Evolutionary conservation across 2,329 filamentous ascomycete genomes (phyloP).

Genomic region (Xylaria multiplex): DNA sequence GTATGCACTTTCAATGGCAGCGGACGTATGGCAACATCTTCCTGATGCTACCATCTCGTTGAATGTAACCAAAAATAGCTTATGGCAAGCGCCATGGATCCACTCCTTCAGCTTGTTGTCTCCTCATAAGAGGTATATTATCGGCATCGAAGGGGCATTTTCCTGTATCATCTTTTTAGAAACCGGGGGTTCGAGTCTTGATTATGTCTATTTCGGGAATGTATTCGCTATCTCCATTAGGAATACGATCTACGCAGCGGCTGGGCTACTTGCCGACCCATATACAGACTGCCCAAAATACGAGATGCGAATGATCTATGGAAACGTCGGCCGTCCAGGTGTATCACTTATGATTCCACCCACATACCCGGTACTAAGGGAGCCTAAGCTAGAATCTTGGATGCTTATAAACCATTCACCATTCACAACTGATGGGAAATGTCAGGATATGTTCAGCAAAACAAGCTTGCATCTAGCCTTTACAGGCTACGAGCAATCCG

Average conservation of each 20-base stretch:
- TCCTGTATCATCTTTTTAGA: constrained; percentile 16
- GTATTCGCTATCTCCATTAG: constrained; percentile 15
- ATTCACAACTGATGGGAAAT: neutral
- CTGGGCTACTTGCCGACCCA: constrained; percentile 14
- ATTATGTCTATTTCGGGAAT: no score
- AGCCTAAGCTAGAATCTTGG: constrained; percentile 15
- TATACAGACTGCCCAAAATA: neutral
- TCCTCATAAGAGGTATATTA: no score
- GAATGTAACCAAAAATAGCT: neutral
- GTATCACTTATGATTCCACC: constrained; percentile 21
- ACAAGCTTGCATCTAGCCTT: constrained; percentile 20
- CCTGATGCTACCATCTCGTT: constrained; percentile 13
- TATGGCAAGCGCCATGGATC: constrained; percentile 7
- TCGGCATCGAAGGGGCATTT: no score
- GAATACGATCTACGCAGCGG: constrained; percentile 16
- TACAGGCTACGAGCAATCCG: constrained; percentile 26
- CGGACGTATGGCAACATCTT: neutral
- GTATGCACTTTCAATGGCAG: neutral
- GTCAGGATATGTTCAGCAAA: constrained; percentile 5
- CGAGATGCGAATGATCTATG: constrained; percentile 19
- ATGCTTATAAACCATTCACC: constrained; percentile 15
- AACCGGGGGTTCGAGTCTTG: constrained; percentile 9
- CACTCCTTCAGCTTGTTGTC: no score
- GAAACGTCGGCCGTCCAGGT: constrained; percentile 21
- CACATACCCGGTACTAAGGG: neutral